These are phyloP conservation scores for Dysphania ambrosioides DNA, from an alignment of 148 eudicot species.

Conservation along the genomic window DNA sequence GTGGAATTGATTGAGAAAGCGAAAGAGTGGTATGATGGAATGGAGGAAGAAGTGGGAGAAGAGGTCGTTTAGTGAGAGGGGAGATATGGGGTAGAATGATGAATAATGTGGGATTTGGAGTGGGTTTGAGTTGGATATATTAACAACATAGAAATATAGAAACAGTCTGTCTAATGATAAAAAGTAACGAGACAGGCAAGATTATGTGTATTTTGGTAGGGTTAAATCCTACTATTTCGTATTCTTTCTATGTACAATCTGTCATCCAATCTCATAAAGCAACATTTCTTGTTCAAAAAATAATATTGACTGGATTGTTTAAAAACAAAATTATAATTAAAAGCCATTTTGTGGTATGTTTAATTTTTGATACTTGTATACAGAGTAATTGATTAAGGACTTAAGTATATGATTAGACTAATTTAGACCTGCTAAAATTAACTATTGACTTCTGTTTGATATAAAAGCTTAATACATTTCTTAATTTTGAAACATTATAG, in stretches of 20 bases:
- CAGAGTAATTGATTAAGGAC: too few relatives aligned
- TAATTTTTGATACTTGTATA: too few relatives aligned
- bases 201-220: conserved; percentile 1
- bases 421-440: too few relatives aligned
- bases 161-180: conserved; percentile 11
- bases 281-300: background rate
- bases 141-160: conserved; percentile 1
- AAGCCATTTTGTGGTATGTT: too few relatives aligned
- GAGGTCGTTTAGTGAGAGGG: conserved; percentile 6
- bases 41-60: conserved; percentile 1
- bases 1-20: background rate
- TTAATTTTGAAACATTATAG: too few relatives aligned
- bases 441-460: too few relatives aligned
- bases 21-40: background rate
- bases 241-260: conserved; percentile 5
- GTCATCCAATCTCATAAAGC: background rate
- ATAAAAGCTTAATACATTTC: too few relatives aligned
- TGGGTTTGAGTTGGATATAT: background rate
- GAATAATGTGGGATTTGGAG: conserved; percentile 5
- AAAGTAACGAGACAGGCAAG: background rate
- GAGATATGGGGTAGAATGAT: background rate
- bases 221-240: background rate
- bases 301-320: background rate
- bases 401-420: too few relatives aligned
- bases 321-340: too few relatives aligned